phyloP scores from a whole-genome alignment of 345 rosid genomes.

The Balakata baccata region DNA sequence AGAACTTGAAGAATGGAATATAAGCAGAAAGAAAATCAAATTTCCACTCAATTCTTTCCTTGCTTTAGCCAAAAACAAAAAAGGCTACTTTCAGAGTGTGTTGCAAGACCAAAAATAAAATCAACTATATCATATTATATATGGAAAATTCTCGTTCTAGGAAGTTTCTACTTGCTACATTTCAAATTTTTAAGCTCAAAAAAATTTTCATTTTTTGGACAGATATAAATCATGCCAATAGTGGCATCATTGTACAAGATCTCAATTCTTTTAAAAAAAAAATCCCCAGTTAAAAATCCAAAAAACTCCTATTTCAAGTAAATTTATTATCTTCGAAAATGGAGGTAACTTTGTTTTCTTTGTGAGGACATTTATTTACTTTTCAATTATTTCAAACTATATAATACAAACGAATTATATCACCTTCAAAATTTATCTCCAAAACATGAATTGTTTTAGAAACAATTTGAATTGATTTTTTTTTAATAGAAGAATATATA shows the following conservation, averaged over 20 bases:
- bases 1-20: not conserved
- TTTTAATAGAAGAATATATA: not conserved
- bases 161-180: not conserved
- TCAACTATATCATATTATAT: not conserved
- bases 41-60: not conserved
- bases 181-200: not conserved
- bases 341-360: not conserved
- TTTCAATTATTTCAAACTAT: not conserved
- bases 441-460: not conserved
- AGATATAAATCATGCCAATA: not conserved
- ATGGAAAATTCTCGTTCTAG: not conserved
- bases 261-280: not conserved
- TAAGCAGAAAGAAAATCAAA: not conserved
- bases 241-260: not conserved
- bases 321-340: not conserved
- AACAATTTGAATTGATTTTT: not conserved
- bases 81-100: conserved; percentile 1
- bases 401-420: not conserved
- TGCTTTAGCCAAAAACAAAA: not conserved
- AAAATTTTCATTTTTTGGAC: not conserved
- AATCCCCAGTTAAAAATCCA: not conserved
- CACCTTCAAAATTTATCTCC: not conserved
- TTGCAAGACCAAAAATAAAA: not conserved
- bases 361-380: not conserved
- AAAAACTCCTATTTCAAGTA: not conserved